Conservation (phyloP, 1,284 basidiomycete genomes). For the Austroboletus niveus region DNA sequence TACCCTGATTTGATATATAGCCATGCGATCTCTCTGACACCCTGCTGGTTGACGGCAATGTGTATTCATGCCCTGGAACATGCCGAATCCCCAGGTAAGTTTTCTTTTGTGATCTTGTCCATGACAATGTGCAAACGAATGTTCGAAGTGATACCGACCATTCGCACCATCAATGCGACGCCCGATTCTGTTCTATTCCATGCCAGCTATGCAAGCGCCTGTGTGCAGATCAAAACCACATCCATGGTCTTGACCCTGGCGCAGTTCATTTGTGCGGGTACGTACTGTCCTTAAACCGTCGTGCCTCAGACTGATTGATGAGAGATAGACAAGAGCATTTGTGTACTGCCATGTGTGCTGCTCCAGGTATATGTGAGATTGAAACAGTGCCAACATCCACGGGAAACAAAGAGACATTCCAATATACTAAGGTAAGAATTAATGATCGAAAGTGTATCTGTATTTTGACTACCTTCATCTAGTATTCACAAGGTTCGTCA, state of each 20-base stretch:
- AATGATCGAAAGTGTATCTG: neutral
- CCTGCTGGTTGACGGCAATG: conserved; percentile 29
- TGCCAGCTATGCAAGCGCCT: conserved; percentile 55
- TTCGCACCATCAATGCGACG: conserved; percentile 48
- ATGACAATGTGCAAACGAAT: neutral
- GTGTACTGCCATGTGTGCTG: conserved; percentile 43
- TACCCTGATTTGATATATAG: conserved; percentile 28
- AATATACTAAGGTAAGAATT: conserved; percentile 45
- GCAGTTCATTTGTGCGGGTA: conserved; percentile 61
- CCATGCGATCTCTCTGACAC: conserved; percentile 44
- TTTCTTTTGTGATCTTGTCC: too few species aligned
- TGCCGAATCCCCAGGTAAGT: conserved; percentile 46
- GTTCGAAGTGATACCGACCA: conserved; percentile 42
- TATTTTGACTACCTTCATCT: neutral
- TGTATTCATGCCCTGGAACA: conserved; percentile 41
- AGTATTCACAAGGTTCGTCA: conserved; percentile 31
- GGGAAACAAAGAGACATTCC: conserved; percentile 44
- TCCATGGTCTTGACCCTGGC: conserved; percentile 45
- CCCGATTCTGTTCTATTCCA: conserved; percentile 48
- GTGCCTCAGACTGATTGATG: neutral
- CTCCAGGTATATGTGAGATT: conserved; percentile 54
- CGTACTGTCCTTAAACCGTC: conserved; percentile 16
- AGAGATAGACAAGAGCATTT: conserved; percentile 46
- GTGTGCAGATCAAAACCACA: conserved; percentile 47
- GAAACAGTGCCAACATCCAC: conserved; percentile 56